Base-by-base conservation (phyloP, 805 yeast genomes). In the Candida anglica region DNA sequence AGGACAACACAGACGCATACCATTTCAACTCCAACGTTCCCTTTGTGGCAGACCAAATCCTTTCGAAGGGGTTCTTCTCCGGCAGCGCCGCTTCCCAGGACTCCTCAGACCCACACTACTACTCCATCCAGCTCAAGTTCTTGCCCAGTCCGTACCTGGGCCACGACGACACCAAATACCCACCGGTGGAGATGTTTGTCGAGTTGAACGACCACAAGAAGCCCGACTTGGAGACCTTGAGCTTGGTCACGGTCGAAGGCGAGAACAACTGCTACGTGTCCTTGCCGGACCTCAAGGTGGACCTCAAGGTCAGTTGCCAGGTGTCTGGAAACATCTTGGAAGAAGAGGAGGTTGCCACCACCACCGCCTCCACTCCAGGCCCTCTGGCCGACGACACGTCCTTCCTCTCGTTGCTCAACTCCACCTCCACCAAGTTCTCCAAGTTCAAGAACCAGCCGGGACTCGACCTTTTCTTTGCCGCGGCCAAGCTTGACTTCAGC, bases 131-230 rank as follows among this genome's bases (percentile, higher is more conserved):
- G 44, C 39, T 75, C 37, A 66, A 63, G 43, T 67, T 73, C 33
- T 46, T 64, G 6, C 79, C 79, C 1, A 57, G 69, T 5, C 67
- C 77, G 24, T 55, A 58, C 46, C 39, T 47, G 39, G 36, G 47
- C 23, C 41, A 41, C 15, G 44, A 47, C 6, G 50, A 55, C 34
- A 46, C 55, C 32, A 47, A 58, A 26, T 63, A 61, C 29, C 81
- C 83, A 3, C 77, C 81, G 1, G 52, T 78, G 5, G 83, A 77
- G 44, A 56, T 78, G 29, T 76, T 81, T 79, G 54, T 70, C 22
- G 73, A 66, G 30, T 50, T 73, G 30, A 60, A 52, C 35, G 58
- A 60, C 11, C 35, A 39, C n/a, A 57, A 58, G 9, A 49, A 41
- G 24, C 67, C 66, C 1, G 69, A 60, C 22, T 40, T 64, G 21